Base-by-base conservation (phyloP, 495 filamentous ascomycete species). In the Hyaloscypha hepaticicola region DNA sequence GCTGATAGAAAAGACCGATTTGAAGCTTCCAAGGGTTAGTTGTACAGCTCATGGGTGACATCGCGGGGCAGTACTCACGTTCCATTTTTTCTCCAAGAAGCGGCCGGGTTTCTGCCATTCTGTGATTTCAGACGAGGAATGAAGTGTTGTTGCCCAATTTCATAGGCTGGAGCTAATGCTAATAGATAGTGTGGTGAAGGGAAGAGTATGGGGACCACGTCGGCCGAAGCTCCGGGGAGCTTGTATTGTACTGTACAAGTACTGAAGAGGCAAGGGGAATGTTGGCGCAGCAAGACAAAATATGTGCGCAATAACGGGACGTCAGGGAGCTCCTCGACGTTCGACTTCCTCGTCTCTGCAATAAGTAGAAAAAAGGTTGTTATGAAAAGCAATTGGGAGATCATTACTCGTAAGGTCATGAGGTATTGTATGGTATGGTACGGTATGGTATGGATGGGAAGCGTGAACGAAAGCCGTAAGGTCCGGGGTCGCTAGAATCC, bases 1-100 rank as follows among this genome's bases (percentile, higher is more conserved):
- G 72, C 65, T 45, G 41, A 55, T 19, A 65, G 61, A 58, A 68
- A 72, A 12, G 29, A 52, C 38, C 38, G 14, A 45, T 45, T 45
- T 14, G 6, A 4, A 57, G 66, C 68, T 71, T 16, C 14, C 11
- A 25, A 29, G n/a, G 21, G 5, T 58, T n/a, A 38, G 28, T 58
- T 27, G 24, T 22, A 22, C 21, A 21, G 0, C n/a, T 24, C 33
- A 45, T 38, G 31, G n/a, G 31, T 12, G 33, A 16, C 12, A 4
- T 5, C 16, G 26, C 21, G 12, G 26, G 56, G 8, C 5, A 29
- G 28, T 31, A 45, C 25, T 27, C 28, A 57, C 26, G 19, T 6
- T 57, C 33, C 31, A 58, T 58, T 33, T 58, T 58, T 31, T 58
- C 56, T 26, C 8, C n/a, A 25, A 53, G 25, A 24, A 53, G 50